Evolutionary conservation across 306 rosid species (phyloP).

Genomic region (Sicyos edulis): DNA sequence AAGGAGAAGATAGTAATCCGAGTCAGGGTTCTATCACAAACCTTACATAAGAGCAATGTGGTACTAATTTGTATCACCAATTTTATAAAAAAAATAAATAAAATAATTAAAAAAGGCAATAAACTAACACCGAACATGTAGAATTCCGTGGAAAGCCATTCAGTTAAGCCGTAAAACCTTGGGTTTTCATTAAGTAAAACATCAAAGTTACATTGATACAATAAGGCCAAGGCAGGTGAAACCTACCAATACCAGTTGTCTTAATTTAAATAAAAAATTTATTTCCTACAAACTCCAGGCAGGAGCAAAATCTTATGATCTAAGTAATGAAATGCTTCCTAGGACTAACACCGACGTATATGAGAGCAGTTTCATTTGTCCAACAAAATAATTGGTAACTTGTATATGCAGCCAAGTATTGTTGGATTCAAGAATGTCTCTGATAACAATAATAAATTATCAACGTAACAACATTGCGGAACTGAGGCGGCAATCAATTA

Average conservation of each 20-base stretch:
- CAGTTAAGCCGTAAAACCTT: neutral
- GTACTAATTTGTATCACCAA: too few species aligned
- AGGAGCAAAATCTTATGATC: conserved; percentile 2
- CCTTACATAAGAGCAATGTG: too few species aligned
- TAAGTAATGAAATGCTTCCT: neutral
- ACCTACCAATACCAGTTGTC: neutral
- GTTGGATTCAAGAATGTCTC: neutral
- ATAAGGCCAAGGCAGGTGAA: neutral
- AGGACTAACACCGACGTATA: neutral
- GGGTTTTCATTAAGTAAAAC: neutral
- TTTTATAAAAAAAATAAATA: too few species aligned
- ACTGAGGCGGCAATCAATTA: neutral
- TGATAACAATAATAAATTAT: neutral
- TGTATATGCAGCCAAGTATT: conserved; percentile 1
- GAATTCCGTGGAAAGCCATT: neutral
- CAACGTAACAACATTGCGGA: neutral
- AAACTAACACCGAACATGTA: too few species aligned
- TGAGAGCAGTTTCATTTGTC: neutral
- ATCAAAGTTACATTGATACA: neutral
- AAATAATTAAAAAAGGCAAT: too few species aligned
- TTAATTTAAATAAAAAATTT: conserved; percentile 10
- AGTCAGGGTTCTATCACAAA: too few species aligned
- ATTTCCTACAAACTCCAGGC: neutral
- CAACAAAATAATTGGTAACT: conserved; percentile 1
- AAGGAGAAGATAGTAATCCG: too few species aligned